Evolutionary conservation across 2,329 filamentous ascomycete genomes (phyloP).

Genomic region (Beauveria brongniartii): DNA sequence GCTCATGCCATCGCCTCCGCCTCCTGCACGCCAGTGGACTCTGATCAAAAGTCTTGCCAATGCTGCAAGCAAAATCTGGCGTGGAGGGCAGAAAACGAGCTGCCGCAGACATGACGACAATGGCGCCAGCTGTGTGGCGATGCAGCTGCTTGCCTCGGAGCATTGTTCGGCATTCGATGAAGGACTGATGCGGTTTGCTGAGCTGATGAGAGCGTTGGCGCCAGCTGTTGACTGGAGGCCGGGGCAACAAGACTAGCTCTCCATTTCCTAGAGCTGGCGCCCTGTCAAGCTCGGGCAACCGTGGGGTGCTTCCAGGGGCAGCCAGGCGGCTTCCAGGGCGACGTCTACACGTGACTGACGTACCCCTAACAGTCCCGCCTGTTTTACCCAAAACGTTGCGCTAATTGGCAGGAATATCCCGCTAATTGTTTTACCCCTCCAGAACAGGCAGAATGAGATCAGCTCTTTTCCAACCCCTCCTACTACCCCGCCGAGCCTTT

Average conservation of each 20-base stretch:
- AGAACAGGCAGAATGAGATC: conserved; percentile 36
- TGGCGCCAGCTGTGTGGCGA: neutral
- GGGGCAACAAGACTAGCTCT: neutral
- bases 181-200: neutral
- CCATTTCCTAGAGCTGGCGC: neutral
- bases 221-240: neutral
- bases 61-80: conserved; percentile 2
- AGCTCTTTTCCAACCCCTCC: conserved; percentile 37
- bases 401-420: conserved; percentile 17
- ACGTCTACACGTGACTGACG: conserved; percentile 22
- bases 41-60: conserved; percentile 1
- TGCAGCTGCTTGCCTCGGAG: neutral
- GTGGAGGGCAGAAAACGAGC: neutral
- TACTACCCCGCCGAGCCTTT: conserved; percentile 35
- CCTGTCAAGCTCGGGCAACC: neutral
- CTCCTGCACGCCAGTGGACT: conserved; percentile 10
- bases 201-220: neutral
- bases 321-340: neutral
- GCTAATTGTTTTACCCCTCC: conserved; percentile 34
- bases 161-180: neutral
- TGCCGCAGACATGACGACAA: neutral
- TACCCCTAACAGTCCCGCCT: conserved; percentile 14
- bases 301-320: neutral
- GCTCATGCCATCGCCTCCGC: conserved; percentile 2
- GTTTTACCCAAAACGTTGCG: neutral